These are phyloP conservation scores for Fusarium sp. DNA, from an alignment of 2,329 filamentous ascomycete genomes.

Conservation along the genomic window DNA sequence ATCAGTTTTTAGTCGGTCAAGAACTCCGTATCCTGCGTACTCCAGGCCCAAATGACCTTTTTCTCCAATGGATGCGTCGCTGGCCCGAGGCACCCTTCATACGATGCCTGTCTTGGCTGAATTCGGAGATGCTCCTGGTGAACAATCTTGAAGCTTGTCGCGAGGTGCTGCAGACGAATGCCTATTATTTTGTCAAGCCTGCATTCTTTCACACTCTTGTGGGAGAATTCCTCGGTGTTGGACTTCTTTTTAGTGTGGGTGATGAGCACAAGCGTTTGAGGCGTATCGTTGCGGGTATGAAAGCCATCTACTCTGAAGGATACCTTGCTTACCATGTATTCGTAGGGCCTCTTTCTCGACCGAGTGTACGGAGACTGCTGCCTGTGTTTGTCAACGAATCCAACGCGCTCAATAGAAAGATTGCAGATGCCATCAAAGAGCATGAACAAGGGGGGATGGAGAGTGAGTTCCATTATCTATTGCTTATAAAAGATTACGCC, in stretches of 20 bases:
- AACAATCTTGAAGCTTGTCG: slow-evolving; percentile 25
- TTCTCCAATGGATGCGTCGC: slow-evolving; percentile 22
- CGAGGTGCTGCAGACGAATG: slow-evolving; percentile 25
- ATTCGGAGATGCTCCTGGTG: slow-evolving; percentile 19
- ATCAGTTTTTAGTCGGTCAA: slow-evolving; percentile 10
- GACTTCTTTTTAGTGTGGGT: slow-evolving; percentile 21
- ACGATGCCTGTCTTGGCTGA: slow-evolving; percentile 21
- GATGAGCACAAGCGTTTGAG: slow-evolving; percentile 27
- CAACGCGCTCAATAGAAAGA: not conserved
- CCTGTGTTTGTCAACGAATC: slow-evolving; percentile 1
- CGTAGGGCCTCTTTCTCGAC: slow-evolving; percentile 8
- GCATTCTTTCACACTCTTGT: slow-evolving; percentile 27
- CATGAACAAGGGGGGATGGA: not conserved
- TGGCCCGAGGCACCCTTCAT: slow-evolving; percentile 27
- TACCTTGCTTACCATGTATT: not conserved
- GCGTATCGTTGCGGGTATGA: slow-evolving; percentile 7
- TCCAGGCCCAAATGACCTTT: slow-evolving; percentile 17
- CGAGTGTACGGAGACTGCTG: slow-evolving; percentile 11
- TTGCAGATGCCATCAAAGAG: not conserved
- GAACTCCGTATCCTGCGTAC: slow-evolving; percentile 2
- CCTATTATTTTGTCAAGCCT: slow-evolving; percentile 19
- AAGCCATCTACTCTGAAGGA: accelerated
- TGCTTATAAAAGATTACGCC: not conserved
- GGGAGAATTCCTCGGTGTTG: slow-evolving; percentile 22
- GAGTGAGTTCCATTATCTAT: not conserved